phyloP scores from a whole-genome alignment of 1,284 basidiomycete species.

The Salmacisia buchloeana region DNA sequence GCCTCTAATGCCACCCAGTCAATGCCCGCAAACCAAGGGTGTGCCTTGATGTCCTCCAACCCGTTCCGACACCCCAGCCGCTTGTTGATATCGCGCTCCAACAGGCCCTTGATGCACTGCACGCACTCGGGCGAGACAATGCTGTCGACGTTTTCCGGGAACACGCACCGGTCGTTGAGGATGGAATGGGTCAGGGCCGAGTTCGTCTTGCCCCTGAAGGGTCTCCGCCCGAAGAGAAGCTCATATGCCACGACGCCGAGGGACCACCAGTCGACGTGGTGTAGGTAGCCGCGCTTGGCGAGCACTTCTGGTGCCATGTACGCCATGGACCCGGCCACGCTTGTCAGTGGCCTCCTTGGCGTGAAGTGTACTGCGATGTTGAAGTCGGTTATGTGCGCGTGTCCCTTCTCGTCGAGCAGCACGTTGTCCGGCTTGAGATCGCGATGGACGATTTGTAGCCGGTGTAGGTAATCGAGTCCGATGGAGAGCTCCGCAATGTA shows the following conservation, averaged over 20 bases:
- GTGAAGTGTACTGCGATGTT: conserved; percentile 98
- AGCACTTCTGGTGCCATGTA: conserved; percentile 67
- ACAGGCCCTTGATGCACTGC: conserved; percentile 52
- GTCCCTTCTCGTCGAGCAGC: conserved; percentile 80
- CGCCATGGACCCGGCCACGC: conserved; percentile 81
- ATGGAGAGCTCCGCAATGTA: conserved; percentile 83
- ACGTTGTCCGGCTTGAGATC: conserved; percentile 97
- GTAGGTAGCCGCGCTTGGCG: conserved; percentile 42
- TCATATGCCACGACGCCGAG: conserved; percentile 43
- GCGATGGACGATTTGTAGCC: conserved; percentile 78
- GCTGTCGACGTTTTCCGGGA: conserved; percentile 42
- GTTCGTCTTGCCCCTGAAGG: conserved; percentile 43
- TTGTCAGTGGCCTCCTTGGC: conserved; percentile 73
- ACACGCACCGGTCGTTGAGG: conserved; percentile 37
- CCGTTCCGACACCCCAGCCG: conserved; percentile 74
- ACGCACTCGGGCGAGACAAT: conserved; percentile 35
- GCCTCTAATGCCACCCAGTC: conserved; percentile 74
- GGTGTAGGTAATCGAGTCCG: conserved; percentile 81
- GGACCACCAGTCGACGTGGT: conserved; percentile 43
- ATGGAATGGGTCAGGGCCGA: conserved; percentile 41
- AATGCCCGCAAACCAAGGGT: conserved; percentile 78
- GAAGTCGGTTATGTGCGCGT: conserved; percentile 95
- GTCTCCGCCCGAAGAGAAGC: conserved; percentile 38
- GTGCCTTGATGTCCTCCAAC: conserved; percentile 62
- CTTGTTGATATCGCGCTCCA: conserved; percentile 76